These are phyloP conservation scores for Inonotus obliquus DNA, from an alignment of 1,284 basidiomycete species.

Conservation along the genomic window DNA sequence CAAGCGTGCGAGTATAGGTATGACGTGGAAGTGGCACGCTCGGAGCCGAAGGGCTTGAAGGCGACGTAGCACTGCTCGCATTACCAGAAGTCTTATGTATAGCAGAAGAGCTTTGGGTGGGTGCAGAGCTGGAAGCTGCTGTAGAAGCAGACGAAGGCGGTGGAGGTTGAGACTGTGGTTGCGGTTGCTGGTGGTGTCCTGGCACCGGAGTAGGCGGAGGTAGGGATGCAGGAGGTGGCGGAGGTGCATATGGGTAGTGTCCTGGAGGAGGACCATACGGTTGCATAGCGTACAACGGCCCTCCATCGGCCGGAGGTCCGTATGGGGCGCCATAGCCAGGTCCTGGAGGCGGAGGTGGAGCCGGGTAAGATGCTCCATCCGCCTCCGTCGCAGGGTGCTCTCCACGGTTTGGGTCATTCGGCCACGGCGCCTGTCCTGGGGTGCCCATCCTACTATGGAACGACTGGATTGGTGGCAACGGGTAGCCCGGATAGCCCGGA, in stretches of 20 bases:
- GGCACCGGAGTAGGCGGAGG: constrained; percentile 22
- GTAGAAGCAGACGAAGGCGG: background rate
- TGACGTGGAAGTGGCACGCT: constrained; percentile 47
- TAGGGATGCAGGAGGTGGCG: constrained; percentile 23
- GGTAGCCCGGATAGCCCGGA: constrained; percentile 13
- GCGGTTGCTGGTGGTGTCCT: background rate
- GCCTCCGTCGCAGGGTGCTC: background rate
- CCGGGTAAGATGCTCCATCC: background rate
- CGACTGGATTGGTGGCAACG: constrained; percentile 19
- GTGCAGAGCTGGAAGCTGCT: background rate
- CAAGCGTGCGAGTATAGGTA: constrained; percentile 80
- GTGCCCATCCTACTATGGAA: constrained; percentile 13
- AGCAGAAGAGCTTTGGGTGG: background rate
- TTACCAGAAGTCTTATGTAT: constrained; percentile 21
- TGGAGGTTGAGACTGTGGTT: background rate
- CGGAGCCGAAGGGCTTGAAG: constrained; percentile 27
- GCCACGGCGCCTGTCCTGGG: constrained; percentile 10
- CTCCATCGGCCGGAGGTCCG: constrained; percentile 42
- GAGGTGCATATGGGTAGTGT: constrained; percentile 42
- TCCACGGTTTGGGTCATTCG: background rate
- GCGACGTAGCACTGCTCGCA: constrained; percentile 32
- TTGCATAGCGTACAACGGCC: constrained; percentile 44
- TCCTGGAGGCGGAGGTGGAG: constrained; percentile 31
- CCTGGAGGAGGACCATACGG: constrained; percentile 26
- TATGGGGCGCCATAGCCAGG: constrained; percentile 45